These are phyloP conservation scores for Pseudomonodictys pantanalensis DNA, from an alignment of 495 filamentous ascomycete species.

Conservation along the genomic window DNA sequence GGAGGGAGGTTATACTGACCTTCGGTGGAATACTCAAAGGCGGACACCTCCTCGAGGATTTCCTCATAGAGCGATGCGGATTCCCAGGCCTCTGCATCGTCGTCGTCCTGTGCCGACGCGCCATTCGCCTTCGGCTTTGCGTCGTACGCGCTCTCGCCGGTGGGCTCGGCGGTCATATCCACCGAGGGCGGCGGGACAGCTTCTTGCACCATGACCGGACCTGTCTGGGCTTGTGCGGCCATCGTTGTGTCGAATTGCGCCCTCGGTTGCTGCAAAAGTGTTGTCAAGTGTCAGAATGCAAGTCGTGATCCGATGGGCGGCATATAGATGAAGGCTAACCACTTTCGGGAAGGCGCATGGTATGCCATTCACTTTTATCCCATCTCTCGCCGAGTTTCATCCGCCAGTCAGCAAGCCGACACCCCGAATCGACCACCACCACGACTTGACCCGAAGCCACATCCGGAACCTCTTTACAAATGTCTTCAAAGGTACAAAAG, in stretches of 20 bases:
- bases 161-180: slow-evolving; percentile 8
- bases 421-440: no score
- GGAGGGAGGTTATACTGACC: slow-evolving; percentile 18
- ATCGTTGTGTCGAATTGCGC: background rate
- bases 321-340: no score
- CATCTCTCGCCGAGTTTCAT: no score
- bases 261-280: background rate
- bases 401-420: no score
- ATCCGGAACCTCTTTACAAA: no score
- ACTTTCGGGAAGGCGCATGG: no score
- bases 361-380: no score
- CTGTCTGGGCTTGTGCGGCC: slow-evolving; percentile 6
- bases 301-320: background rate
- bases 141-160: slow-evolving; percentile 4
- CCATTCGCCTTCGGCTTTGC: background rate
- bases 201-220: slow-evolving; percentile 29
- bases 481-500: no score
- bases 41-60: slow-evolving; percentile 59
- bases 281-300: background rate
- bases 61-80: slow-evolving; percentile 67
- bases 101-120: slow-evolving; percentile 46
- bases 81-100: slow-evolving; percentile 64
- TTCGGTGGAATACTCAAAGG: slow-evolving; percentile 31
- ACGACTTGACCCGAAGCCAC: no score
- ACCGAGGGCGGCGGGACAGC: slow-evolving; percentile 1